A percentile compares a stretch with the other conserved stretches of the same genome.
Conservation (phyloP, 2,329 filamentous ascomycete genomes). For the Zymoseptoria tritici region DNA sequence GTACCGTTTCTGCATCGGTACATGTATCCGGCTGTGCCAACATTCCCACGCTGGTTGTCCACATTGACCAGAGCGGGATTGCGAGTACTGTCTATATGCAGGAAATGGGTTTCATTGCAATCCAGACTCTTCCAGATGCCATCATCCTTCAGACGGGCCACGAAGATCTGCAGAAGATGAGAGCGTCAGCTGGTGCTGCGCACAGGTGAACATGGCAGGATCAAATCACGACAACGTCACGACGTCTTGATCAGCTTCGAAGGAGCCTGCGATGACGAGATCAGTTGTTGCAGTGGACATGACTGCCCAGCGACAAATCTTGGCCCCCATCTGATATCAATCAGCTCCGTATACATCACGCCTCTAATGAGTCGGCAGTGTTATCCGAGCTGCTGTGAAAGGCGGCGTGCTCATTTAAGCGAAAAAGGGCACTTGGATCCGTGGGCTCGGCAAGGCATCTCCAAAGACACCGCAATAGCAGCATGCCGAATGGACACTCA, state of each 20-base stretch:
- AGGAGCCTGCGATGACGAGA: constrained; percentile 24
- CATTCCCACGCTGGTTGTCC: too few relatives aligned
- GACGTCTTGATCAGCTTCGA: constrained; percentile 7
- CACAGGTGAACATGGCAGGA: constrained; percentile 41
- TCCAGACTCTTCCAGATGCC: constrained; percentile 37
- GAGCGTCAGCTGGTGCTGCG: background rate
- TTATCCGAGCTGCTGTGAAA: constrained; percentile 31
- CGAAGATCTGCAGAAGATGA: too few relatives aligned
- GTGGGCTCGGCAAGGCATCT: constrained; percentile 32
- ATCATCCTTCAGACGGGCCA: constrained; percentile 34
- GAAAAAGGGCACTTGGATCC: constrained; percentile 45
- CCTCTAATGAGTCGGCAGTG: background rate
- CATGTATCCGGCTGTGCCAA: too few relatives aligned
- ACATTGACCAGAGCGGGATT: constrained; percentile 45
- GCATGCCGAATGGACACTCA: background rate
- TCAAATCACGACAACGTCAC: constrained; percentile 17
- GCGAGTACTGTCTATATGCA: constrained; percentile 44
- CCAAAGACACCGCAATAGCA: background rate
- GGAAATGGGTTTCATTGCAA: constrained; percentile 47
- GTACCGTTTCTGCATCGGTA: too few relatives aligned
- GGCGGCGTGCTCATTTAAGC: constrained; percentile 33
- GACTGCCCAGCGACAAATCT: constrained; percentile 20
- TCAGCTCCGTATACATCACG: constrained; percentile 41
- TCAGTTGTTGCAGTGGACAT: constrained; percentile 32
- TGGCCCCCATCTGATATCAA: constrained; percentile 40